A percentile compares a stretch with the other conserved stretches of the same genome.
phyloP scores from a whole-genome alignment of 163 green algal species.

The Trebouxiophyceae sp. region DNA sequence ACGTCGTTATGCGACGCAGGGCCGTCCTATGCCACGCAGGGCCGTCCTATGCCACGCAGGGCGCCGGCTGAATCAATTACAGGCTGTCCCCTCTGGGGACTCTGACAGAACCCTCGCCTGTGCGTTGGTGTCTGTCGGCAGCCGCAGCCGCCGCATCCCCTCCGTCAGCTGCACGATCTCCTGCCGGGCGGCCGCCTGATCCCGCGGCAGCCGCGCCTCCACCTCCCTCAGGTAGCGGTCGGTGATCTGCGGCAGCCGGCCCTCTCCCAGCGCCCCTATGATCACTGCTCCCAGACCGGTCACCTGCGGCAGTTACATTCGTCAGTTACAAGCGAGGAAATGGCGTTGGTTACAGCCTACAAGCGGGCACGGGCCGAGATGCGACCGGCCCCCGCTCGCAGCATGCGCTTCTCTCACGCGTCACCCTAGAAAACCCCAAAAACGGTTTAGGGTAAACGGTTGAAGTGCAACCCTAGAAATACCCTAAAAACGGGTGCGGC shows the following conservation, averaged over 20 bases:
- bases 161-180: constrained; percentile 47
- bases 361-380: too few species aligned
- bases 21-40: not conserved
- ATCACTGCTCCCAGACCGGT: constrained; percentile 15
- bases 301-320: constrained; percentile 1
- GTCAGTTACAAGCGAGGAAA: not conserved
- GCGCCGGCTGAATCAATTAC: not conserved
- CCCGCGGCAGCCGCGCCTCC: constrained; percentile 35
- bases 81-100: too few species aligned
- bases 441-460: not conserved
- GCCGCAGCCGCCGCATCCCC: constrained; percentile 44
- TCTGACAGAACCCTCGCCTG: too few species aligned
- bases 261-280: constrained; percentile 38
- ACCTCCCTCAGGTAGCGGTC: constrained; percentile 36
- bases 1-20: too few species aligned
- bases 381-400: too few species aligned
- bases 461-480: not conserved
- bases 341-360: too few species aligned
- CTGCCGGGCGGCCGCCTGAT: constrained; percentile 28
- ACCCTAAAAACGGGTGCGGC: not conserved
- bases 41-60: not conserved
- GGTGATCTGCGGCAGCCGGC: constrained; percentile 31
- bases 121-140: constrained; percentile 33
- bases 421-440: not conserved
- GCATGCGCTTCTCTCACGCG: too few species aligned